phyloP scores from a whole-genome alignment of 1,284 basidiomycete species.

The Pseudozyma pruni region DNA sequence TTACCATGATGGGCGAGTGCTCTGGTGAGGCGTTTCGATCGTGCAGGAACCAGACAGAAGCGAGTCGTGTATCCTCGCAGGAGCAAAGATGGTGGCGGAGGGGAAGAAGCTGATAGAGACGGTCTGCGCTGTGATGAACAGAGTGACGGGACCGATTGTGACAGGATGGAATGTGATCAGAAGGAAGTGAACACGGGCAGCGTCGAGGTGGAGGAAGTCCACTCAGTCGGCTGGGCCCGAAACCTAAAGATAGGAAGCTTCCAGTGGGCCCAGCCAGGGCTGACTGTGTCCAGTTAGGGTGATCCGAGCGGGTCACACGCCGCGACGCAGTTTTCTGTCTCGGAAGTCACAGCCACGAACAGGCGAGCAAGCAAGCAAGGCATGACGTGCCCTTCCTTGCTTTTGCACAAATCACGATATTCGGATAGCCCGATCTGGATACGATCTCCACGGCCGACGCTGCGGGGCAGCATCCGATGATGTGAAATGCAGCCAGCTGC shows the following conservation, averaged over 20 bases:
- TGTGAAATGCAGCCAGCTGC: slow-evolving; percentile 6
- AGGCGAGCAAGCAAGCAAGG: background rate
- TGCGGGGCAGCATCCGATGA: background rate
- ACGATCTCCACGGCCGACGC: background rate
- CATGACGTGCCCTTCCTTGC: slow-evolving; percentile 5
- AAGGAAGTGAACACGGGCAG: no score
- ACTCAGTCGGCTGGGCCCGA: slow-evolving; percentile 1
- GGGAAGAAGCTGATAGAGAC: no score
- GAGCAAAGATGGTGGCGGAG: no score
- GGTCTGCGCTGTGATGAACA: no score
- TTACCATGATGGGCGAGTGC: slow-evolving; percentile 23
- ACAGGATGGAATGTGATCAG: no score
- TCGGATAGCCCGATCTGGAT: background rate
- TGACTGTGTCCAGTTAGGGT: slow-evolving; percentile 1
- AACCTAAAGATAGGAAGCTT: background rate
- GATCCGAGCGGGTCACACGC: slow-evolving; percentile 12
- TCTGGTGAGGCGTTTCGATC: background rate
- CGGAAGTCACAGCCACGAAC: no score
- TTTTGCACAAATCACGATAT: background rate
- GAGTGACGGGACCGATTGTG: no score
- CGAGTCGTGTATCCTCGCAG: no score
- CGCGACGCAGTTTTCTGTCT: background rate
- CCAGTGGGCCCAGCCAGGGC: background rate
- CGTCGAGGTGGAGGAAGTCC: no score
- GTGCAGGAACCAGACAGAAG: no score